Evolutionary conservation across 441 rosid species (phyloP), one percentile per base, ranked within the genome.

Genomic region (Arabidopsis lyrata): DNA sequence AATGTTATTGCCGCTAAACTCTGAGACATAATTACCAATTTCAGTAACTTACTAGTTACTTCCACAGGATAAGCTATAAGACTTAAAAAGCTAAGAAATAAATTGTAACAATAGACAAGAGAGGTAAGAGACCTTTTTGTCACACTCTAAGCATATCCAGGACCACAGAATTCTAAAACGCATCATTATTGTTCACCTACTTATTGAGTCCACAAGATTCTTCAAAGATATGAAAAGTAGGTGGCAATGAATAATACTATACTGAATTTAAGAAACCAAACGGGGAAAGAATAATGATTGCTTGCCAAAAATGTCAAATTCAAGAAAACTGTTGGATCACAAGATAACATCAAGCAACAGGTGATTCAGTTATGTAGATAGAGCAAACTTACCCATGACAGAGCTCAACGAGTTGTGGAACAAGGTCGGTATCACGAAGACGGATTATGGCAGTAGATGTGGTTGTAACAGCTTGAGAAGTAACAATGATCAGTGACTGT

Each of bases 381-480:
- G 31, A 77, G 34, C 18, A 53, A 69, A 68, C 86, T 59, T 82
- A 94, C 99, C 94, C 95, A 41, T 90, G 99, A 80, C 95, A 92
- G 54, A 94, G 87, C 55, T 88, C 91, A 77, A 88, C 85, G 63
- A 94, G 89, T 81, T 88, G 95, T 29, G 99, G 97, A 70, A 94
- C 95, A 73, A 94, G 97, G 79, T 85, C 88, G 47, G 86, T 74
- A 82, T 94, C 94, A 66, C 97, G 86, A 8, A 92, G 97, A 49
- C 83, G 85, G 53, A 84, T 63, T 62, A 94, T 90, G 32, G 91
- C 95, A 31, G 86, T 82, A 56, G 97, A 94, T 61, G 97, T 92
- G 27, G 99, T 89, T 18, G 90, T 81, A 63, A 90, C 99, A 47
- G 97, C 99, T 80, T 82, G 92, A 20, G 99, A 92, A 0, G 97